phyloP scores from a whole-genome alignment of 176 grass and related monocot species.

The Panicum miliaceum region DNA sequence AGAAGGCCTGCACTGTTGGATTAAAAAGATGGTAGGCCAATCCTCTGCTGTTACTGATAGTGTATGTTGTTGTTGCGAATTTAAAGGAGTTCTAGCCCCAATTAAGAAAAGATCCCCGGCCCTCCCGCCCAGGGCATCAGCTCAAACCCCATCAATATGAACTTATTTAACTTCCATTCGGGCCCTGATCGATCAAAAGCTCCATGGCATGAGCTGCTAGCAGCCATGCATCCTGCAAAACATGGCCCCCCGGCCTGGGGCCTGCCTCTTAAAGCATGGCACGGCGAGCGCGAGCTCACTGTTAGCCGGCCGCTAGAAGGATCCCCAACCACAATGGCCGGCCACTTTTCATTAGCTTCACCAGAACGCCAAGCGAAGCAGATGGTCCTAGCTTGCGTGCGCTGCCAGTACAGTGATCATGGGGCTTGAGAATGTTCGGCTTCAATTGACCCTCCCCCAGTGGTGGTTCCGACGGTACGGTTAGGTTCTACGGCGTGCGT shows the following conservation, averaged over 20 bases:
- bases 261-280: constrained; percentile 17
- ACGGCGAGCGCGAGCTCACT: neutral
- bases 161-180: neutral
- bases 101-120: constrained; percentile 10
- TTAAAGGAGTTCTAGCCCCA: constrained; percentile 8
- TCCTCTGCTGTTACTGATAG: constrained; percentile 28
- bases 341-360: constrained; percentile 18
- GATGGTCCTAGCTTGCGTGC: constrained; percentile 11
- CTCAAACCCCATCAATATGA: constrained; percentile 26
- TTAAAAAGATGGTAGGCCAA: constrained; percentile 45
- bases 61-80: neutral
- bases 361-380: constrained; percentile 11
- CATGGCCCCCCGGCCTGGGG: neutral
- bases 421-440: constrained; percentile 35
- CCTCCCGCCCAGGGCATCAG: neutral
- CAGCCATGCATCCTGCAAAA: neutral
- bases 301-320: neutral
- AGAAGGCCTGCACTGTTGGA: constrained; percentile 31
- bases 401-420: constrained; percentile 2
- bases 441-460: neutral
- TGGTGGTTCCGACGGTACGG: constrained; percentile 36
- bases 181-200: neutral
- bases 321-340: constrained; percentile 3
- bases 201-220: neutral
- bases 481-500: neutral